phyloP scores from a whole-genome alignment of 2,329 filamentous ascomycete species.

The Coleophoma crateriformis region DNA sequence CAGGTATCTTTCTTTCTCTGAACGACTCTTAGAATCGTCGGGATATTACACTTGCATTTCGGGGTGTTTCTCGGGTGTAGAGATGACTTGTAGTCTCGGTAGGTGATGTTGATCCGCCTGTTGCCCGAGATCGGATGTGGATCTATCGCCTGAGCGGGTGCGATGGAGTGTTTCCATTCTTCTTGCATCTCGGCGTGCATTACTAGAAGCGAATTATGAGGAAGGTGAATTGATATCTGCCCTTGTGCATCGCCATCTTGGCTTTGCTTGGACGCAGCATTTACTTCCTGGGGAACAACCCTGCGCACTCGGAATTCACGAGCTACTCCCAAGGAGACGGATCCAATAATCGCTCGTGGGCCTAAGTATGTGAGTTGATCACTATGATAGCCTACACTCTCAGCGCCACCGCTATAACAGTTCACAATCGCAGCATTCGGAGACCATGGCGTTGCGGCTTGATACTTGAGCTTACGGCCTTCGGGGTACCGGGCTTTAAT shows the following conservation, averaged over 20 bases:
- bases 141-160: slow-evolving; percentile 69
- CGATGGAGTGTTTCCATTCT: slow-evolving; percentile 88
- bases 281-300: slow-evolving; percentile 56
- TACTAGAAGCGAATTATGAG: slow-evolving; percentile 86
- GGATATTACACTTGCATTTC: slow-evolving; percentile 67
- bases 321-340: slow-evolving; percentile 84
- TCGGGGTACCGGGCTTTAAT: slow-evolving; percentile 63
- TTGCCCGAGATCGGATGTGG: slow-evolving; percentile 79
- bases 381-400: slow-evolving; percentile 87
- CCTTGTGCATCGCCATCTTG: slow-evolving; percentile 61
- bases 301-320: slow-evolving; percentile 85
- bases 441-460: slow-evolving; percentile 67
- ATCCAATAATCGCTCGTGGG: slow-evolving; percentile 82
- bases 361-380: slow-evolving; percentile 93
- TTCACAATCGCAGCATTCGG: slow-evolving; percentile 94
- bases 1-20: slow-evolving; percentile 71
- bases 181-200: slow-evolving; percentile 99
- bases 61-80: slow-evolving; percentile 77
- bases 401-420: slow-evolving; percentile 75
- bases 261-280: slow-evolving; percentile 18
- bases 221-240: slow-evolving; percentile 87
- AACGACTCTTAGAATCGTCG: slow-evolving; percentile 67
- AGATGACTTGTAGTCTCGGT: slow-evolving; percentile 74
- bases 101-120: slow-evolving; percentile 88
- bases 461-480: slow-evolving; percentile 70